Percentiles rank a stretch among this genome's conserved stretches.
Conservation (phyloP, 148 eudicot genomes). For the Camellia lanceoleosa region DNA sequence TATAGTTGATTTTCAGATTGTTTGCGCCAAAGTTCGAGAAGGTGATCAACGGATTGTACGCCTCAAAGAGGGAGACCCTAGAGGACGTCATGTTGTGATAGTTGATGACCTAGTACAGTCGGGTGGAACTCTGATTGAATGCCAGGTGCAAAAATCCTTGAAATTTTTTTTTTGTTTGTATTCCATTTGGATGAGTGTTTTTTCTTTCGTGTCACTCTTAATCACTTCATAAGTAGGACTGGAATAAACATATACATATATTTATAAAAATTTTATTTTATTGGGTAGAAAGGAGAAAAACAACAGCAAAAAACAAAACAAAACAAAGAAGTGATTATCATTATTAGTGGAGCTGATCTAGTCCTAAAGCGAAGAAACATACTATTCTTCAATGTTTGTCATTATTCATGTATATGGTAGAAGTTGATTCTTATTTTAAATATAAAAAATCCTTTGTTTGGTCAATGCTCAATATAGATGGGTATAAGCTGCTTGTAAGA, state of each 20-base stretch:
- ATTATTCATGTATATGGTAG: not conserved
- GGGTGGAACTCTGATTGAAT: conserved; percentile 91
- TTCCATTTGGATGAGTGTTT: not conserved
- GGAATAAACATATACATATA: too few species aligned
- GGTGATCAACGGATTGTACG: conserved; percentile 91
- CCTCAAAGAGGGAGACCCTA: conserved; percentile 94
- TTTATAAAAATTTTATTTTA: not conserved
- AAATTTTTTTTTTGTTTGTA: not conserved
- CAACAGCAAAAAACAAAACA: not conserved
- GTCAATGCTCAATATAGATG: not conserved
- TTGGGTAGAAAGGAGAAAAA: not conserved
- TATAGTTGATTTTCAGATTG: conserved; percentile 41
- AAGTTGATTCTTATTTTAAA: not conserved
- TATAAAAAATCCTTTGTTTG: not conserved
- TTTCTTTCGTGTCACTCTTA: not conserved
- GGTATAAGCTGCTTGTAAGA: conserved; percentile 11
- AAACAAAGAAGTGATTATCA: not conserved
- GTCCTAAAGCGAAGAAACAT: not conserved
- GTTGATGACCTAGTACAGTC: conserved; percentile 99
- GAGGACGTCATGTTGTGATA: conserved; percentile 96
- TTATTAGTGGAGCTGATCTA: too few species aligned
- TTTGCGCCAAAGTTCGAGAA: conserved; percentile 97
- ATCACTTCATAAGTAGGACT: not conserved
- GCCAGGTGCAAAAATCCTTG: conserved; percentile 58
- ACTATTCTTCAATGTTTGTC: not conserved